Percentiles rank a stretch among this genome's conserved stretches.
phyloP scores from a whole-genome alignment of 2,329 filamentous ascomycete genomes.

The Hymenoscyphus linearis region DNA sequence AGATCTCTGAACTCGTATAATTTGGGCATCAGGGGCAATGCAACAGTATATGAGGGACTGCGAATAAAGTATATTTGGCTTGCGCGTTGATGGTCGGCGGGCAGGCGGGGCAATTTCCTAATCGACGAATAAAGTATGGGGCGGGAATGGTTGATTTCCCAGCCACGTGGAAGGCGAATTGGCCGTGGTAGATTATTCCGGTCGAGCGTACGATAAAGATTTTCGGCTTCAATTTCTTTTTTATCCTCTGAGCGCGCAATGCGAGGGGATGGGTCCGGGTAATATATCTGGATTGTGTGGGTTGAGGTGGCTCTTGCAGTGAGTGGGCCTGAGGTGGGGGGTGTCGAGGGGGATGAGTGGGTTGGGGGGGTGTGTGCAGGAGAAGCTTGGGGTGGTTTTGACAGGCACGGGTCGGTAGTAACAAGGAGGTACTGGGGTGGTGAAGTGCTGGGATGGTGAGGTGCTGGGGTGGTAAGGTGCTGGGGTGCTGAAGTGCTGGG shows the following conservation, averaged over 20 bases:
- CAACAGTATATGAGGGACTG: not conserved
- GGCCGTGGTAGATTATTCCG: not conserved
- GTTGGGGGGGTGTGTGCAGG: not conserved
- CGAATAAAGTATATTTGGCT: not conserved
- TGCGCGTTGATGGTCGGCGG: not conserved
- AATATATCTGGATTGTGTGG: not conserved
- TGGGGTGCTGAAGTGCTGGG: too few species aligned
- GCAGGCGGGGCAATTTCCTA: not conserved
- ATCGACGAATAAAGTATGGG: not conserved
- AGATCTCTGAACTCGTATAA: constrained; percentile 2
- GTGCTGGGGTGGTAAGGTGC: too few species aligned
- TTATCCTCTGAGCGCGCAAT: not conserved
- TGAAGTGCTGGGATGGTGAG: too few species aligned
- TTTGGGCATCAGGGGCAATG: constrained; percentile 10
- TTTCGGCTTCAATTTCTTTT: not conserved
- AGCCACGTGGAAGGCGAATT: not conserved
- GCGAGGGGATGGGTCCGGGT: not conserved
- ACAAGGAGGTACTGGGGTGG: too few species aligned
- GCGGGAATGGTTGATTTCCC: not conserved
- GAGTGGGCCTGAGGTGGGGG: not conserved
- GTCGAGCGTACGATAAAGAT: not conserved
- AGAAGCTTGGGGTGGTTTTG: not conserved
- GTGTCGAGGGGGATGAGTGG: not conserved
- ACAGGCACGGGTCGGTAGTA: not conserved
- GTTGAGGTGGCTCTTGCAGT: not conserved